Base-by-base conservation (phyloP, 83 land plant species). In the Picea abies region DNA sequence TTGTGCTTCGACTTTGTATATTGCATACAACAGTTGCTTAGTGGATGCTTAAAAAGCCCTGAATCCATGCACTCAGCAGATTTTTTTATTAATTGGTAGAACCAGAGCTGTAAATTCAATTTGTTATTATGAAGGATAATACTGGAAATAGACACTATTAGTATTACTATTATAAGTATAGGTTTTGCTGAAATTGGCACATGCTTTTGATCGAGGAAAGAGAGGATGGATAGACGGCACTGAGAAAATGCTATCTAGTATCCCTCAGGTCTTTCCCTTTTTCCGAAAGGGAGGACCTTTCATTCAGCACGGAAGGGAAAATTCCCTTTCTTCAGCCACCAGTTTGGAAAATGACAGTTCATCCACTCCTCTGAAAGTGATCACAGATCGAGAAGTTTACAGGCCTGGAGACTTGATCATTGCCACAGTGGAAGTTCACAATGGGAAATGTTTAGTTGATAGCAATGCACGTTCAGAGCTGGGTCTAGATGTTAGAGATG, bases 381-480 rank as follows among this genome's bases (percentile, higher is more conserved):
- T 68, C 16, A 78, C 90, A 6, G 94, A 94, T 76, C 89, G 84
- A 58, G 89, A 91, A 15, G 89, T 86, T 14, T 96, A 94, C 67
- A 86, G 96, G 79, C 94, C 98, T 5, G 98, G 96, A 20, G 98
- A 96, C 83, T 37, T 83, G 5, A 72, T 96, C 26, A 80, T 41
- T 60, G 89, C 90, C 8, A 91, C 92, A 8, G 82, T 96, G 26
- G 95, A 94, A 65, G 86, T 96, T 32, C 64, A 20, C 19, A 85
- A 78, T 76, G 90, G 84, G n/a, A 56, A 85, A 0, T 63, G 23
- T 1, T 32, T 56, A 4, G 64, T 65, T 63, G 79, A 4, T 19
- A 16, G 19, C 12, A 26, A 65, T 63, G 52, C 41, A 64, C 20
- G 8, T 16, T 17, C 69, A 70, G 66, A 65, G 60, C 52, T 5